These are phyloP conservation scores for Boletus edulis DNA, from an alignment of 768 basidiomycete genomes.

Conservation along the genomic window DNA sequence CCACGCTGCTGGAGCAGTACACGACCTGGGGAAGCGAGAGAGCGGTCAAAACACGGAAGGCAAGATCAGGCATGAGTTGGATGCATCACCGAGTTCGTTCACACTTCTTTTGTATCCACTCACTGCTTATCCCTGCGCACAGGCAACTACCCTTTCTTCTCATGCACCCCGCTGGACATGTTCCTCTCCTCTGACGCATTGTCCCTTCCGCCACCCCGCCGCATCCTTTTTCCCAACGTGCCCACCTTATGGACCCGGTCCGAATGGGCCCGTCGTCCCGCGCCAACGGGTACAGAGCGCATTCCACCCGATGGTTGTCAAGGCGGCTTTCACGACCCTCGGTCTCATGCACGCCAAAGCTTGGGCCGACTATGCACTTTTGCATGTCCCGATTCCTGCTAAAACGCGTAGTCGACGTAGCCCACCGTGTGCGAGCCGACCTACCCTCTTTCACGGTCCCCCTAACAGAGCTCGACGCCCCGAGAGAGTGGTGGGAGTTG, in stretches of 20 bases:
- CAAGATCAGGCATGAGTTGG: conserved; percentile 42
- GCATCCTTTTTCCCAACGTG: conserved; percentile 71
- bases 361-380: conserved; percentile 70
- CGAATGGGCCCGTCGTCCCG: conserved; percentile 31
- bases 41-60: neutral
- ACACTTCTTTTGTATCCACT: too few relatives aligned
- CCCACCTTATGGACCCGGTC: conserved; percentile 48
- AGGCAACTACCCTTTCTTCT: conserved; percentile 71
- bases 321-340: conserved; percentile 71
- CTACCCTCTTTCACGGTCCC: conserved; percentile 35
- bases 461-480: conserved; percentile 41
- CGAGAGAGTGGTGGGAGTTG: conserved; percentile 70
- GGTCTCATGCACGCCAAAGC: conserved; percentile 70
- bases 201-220: conserved; percentile 61
- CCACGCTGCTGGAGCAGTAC: too few relatives aligned
- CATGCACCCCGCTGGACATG: conserved; percentile 62
- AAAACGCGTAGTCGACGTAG: conserved; percentile 73
- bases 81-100: conserved; percentile 19
- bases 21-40: conserved; percentile 50
- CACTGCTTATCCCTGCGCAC: conserved; percentile 3
- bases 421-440: conserved; percentile 34
- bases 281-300: conserved; percentile 52
- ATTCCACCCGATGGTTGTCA: conserved; percentile 67
- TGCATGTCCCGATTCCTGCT: conserved; percentile 72
- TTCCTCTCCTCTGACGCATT: conserved; percentile 46